Evolutionary conservation across 2,329 filamentous ascomycete genomes (phyloP), one percentile per base, ranked within the genome.

Genomic region (Reticulascus tulasneorum): DNA sequence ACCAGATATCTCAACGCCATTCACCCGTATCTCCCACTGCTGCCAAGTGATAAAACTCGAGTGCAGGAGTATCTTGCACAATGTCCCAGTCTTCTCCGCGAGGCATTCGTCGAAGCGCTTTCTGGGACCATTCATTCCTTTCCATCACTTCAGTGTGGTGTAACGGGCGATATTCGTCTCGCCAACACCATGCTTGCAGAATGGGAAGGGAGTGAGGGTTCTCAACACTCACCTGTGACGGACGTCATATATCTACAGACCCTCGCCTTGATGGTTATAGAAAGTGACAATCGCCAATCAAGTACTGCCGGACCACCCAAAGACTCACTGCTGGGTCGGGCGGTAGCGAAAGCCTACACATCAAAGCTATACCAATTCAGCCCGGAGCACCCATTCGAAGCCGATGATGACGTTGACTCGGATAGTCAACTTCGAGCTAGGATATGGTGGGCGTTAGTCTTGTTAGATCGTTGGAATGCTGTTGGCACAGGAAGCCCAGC

Each of bases 391-490:
- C 45, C 40, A 9, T 36, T 66, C 29, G 67, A 69, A 34, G 56
- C 60, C 5, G 67, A 73, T 6, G 55, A 64, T 9, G 75, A 82
- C 34, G 51, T 64, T 3, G 79, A 86, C 51, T 74, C 73, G 15
- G 76, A 82, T 28, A 76, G 80, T 32, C 75, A 76, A 13, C 62
- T 86, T 5, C 72, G 73, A 2, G 66, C 80, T 33, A 73, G 81
- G 27, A 73, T 82, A 13, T 88, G 84, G 84, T 86, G 81, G 79
- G 76, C 78, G 11, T 62, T 88, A 22, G 73, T 86, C 29, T 71
- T 84, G 44, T 72, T 88, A 45, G 84, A 88, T 50, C 74, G 82
- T 12, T 88, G 82, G 81, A 78, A 86, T 52, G 79, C 84, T 5
- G 72, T 79, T n/a, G 79, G 77, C 16, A 82, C 75, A 5, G 77